A percentile compares a stretch with the other conserved stretches of the same genome.
These are phyloP conservation scores for Lactarius indigo DNA, from an alignment of 768 basidiomycete species.

Conservation along the genomic window DNA sequence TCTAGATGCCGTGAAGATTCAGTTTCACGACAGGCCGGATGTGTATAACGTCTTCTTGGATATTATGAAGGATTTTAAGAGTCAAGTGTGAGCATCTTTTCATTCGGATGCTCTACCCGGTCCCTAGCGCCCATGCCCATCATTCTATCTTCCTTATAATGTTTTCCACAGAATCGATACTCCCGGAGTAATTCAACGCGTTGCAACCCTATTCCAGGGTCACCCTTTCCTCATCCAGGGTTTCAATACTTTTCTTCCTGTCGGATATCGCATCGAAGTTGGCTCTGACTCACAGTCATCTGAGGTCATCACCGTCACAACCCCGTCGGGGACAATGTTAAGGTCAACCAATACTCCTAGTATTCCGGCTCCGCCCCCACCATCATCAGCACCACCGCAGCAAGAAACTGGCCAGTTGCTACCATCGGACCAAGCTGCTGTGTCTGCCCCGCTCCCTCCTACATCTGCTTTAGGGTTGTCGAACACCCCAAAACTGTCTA, in stretches of 20 bases:
- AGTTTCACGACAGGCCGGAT: conserved; percentile 55
- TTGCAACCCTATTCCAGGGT: conserved; percentile 87
- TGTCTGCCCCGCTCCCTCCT: conserved; percentile 19
- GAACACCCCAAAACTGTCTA: conserved; percentile 4
- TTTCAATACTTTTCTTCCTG: conserved; percentile 96
- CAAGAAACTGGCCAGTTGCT: neutral
- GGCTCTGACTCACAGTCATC: conserved; percentile 59
- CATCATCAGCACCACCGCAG: neutral
- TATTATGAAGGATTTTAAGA: conserved; percentile 76
- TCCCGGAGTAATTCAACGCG: conserved; percentile 93
- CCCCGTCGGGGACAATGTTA: conserved; percentile 57
- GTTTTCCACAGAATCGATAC: conserved; percentile 77
- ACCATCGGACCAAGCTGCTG: conserved; percentile 9
- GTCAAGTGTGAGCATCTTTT: conserved; percentile 45
- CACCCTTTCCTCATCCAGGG: conserved; percentile 92
- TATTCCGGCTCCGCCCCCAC: conserved; percentile 14
- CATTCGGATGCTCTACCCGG: neutral
- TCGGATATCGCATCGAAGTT: conserved; percentile 91
- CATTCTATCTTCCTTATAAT: too few relatives aligned
- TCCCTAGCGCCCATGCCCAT: neutral
- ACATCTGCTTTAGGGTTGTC: conserved; percentile 18
- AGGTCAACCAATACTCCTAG: conserved; percentile 30
- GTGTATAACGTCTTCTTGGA: conserved; percentile 63
- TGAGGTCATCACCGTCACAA: conserved; percentile 72
- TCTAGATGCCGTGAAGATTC: conserved; percentile 60